A percentile compares a stretch with the other conserved stretches of the same genome.
phyloP scores from a whole-genome alignment of 108 stramenopile genomes.

The Skeletonema tropicum region DNA sequence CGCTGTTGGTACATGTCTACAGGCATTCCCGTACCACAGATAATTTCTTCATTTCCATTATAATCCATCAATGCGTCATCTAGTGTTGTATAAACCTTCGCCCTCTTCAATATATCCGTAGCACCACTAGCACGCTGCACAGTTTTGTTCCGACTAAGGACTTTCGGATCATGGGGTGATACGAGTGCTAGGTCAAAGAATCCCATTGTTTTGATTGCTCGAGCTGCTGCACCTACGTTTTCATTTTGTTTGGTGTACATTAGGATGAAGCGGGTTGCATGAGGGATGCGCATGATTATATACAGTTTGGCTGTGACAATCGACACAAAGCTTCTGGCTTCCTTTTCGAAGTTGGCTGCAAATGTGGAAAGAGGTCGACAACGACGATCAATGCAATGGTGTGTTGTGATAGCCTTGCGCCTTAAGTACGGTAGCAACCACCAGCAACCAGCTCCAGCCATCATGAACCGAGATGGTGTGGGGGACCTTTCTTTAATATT shows the following conservation, averaged over 20 bases:
- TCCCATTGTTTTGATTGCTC: constrained; percentile 64
- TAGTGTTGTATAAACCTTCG: constrained; percentile 37
- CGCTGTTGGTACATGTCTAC: constrained; percentile 57
- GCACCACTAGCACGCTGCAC: constrained; percentile 67
- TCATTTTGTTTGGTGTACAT: constrained; percentile 55
- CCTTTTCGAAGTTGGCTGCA: too few species aligned
- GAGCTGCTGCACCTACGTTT: constrained; percentile 69
- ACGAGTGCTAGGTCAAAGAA: constrained; percentile 61
- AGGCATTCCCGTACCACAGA: constrained; percentile 76
- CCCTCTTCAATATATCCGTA: constrained; percentile 47
- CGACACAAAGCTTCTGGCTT: too few species aligned
- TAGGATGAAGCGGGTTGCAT: constrained; percentile 58
- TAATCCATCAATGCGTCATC: constrained; percentile 50
- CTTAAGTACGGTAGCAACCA: too few species aligned
- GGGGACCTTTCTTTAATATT: background rate
- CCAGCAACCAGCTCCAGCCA: too few species aligned
- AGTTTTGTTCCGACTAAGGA: constrained; percentile 43
- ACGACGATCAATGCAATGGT: too few species aligned
- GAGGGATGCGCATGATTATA: background rate
- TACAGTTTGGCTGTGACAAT: background rate
- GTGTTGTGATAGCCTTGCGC: too few species aligned
- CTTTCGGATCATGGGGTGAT: constrained; percentile 50
- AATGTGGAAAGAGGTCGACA: too few species aligned
- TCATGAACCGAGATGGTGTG: too few species aligned
- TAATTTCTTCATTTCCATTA: constrained; percentile 20